Evolutionary conservation across 2,329 filamentous ascomycete genomes (phyloP).

Genomic region (Fonsecaea monophora): DNA sequence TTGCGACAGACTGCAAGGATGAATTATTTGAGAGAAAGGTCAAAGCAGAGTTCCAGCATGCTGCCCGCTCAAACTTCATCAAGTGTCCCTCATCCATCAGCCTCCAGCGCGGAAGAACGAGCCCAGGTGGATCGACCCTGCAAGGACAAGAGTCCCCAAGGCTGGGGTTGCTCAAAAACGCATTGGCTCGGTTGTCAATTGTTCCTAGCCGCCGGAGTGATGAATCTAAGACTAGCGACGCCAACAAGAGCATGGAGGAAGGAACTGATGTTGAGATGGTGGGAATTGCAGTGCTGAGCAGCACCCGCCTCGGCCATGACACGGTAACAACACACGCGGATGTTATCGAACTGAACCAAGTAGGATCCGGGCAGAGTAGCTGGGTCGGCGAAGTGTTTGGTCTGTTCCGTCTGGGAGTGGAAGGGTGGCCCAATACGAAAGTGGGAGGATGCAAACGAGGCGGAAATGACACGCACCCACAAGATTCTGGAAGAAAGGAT

Average conservation of each 20-base stretch:
- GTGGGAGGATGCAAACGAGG: slow-evolving; percentile 26
- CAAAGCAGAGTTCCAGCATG: slow-evolving; percentile 65
- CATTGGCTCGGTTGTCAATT: slow-evolving; percentile 16
- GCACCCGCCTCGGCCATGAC: slow-evolving; percentile 1
- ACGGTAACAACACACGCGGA: slow-evolving; percentile 16
- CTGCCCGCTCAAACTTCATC: not conserved
- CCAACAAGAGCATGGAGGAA: slow-evolving; percentile 20
- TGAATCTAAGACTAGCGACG: slow-evolving; percentile 26
- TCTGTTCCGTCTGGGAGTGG: slow-evolving; percentile 26
- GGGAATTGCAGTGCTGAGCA: slow-evolving; percentile 7
- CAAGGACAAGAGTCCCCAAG: slow-evolving; percentile 11
- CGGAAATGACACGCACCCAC: slow-evolving; percentile 23
- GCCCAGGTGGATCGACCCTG: slow-evolving; percentile 9
- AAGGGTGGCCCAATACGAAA: slow-evolving; percentile 22
- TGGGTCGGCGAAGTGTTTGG: slow-evolving; percentile 33
- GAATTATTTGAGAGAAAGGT: slow-evolving; percentile 66
- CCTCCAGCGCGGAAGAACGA: slow-evolving; percentile 16
- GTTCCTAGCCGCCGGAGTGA: slow-evolving; percentile 24
- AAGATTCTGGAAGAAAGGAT: slow-evolving; percentile 28
- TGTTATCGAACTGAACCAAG: slow-evolving; percentile 10
- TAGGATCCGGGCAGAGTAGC: slow-evolving; percentile 16
- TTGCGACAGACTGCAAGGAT: slow-evolving; percentile 61
- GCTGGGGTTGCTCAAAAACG: slow-evolving; percentile 15
- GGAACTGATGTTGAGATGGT: slow-evolving; percentile 23
- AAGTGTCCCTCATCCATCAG: slow-evolving; percentile 13